phyloP scores from a whole-genome alignment of 768 basidiomycete species.

The Austroboletus eburneus region DNA sequence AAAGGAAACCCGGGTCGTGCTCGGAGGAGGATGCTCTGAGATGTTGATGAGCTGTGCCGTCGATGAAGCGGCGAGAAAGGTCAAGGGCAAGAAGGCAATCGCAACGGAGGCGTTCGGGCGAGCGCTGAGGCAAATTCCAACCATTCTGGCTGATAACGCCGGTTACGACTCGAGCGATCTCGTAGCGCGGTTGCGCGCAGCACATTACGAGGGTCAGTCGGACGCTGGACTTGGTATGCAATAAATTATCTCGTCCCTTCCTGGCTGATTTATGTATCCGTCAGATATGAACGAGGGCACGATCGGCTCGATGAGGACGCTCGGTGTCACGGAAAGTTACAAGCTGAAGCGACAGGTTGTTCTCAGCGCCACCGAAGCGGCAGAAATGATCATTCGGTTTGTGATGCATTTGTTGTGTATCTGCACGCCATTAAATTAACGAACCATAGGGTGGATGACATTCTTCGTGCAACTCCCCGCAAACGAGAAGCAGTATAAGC shows the following conservation, averaged over 20 bases:
- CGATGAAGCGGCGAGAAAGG: constrained; percentile 78
- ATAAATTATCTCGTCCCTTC: neutral
- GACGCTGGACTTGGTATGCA: constrained; percentile 86
- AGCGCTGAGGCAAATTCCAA: constrained; percentile 92
- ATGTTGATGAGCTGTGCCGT: constrained; percentile 97
- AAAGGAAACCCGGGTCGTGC: constrained; percentile 90
- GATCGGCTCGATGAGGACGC: constrained; percentile 81
- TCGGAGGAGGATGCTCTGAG: constrained; percentile 97
- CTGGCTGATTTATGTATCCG: neutral
- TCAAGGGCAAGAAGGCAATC: constrained; percentile 93
- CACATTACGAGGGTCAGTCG: constrained; percentile 83
- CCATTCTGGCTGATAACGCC: constrained; percentile 95
- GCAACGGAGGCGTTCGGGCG: constrained; percentile 89
- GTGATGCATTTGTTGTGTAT: constrained; percentile 18
- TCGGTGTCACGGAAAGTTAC: constrained; percentile 95
- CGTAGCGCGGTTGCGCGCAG: constrained; percentile 83
- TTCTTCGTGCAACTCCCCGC: constrained; percentile 80
- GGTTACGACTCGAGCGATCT: constrained; percentile 98
- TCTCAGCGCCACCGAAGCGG: constrained; percentile 89
- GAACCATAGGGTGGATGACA: constrained; percentile 77
- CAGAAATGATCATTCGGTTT: constrained; percentile 97
- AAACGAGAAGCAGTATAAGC: constrained; percentile 73
- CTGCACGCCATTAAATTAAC: neutral
- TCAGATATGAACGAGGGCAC: constrained; percentile 85
- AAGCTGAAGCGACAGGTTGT: constrained; percentile 97